A percentile compares a stretch with the other conserved stretches of the same genome.
Evolutionary conservation across 2,329 filamentous ascomycete species (phyloP).

Genomic region (Neodidymelliopsis sp.): DNA sequence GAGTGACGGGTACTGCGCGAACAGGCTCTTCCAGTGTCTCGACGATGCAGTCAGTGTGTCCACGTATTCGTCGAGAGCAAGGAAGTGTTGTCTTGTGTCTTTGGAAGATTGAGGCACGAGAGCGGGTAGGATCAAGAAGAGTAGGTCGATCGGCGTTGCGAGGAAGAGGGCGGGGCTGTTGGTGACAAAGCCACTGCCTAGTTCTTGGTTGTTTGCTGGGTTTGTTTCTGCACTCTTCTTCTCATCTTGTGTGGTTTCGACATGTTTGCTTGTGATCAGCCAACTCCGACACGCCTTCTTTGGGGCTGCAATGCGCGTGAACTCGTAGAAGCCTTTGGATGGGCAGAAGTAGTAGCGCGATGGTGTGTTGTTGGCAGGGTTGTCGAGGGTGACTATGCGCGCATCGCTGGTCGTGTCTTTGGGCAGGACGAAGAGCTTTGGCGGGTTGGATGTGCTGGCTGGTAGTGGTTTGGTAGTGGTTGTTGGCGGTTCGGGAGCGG

Average conservation of each 20-base stretch:
- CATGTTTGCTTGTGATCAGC: slow-evolving; percentile 51
- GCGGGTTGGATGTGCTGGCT: slow-evolving; percentile 51
- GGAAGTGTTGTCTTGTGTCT: slow-evolving; percentile 68
- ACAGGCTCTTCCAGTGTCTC: slow-evolving; percentile 66
- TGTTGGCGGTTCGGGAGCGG: slow-evolving; percentile 32
- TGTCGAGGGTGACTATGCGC: slow-evolving; percentile 63
- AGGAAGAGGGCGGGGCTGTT: slow-evolving; percentile 79
- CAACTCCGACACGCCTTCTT: slow-evolving; percentile 62
- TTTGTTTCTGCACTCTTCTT: not conserved
- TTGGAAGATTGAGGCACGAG: slow-evolving; percentile 61
- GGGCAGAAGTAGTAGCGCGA: slow-evolving; percentile 68
- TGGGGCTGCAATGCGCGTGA: slow-evolving; percentile 63
- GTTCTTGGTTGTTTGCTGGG: not conserved
- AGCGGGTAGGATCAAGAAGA: slow-evolving; percentile 83
- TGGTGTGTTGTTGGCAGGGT: slow-evolving; percentile 58
- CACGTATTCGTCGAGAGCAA: slow-evolving; percentile 75
- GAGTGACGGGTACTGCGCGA: slow-evolving; percentile 53
- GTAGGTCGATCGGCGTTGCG: slow-evolving; percentile 81
- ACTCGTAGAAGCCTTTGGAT: slow-evolving; percentile 65
- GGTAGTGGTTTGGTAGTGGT: slow-evolving; percentile 42
- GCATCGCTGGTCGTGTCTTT: slow-evolving; percentile 59
- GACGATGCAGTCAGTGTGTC: slow-evolving; percentile 65
- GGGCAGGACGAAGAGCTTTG: slow-evolving; percentile 66
- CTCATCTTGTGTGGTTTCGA: slow-evolving; percentile 12
- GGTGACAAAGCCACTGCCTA: slow-evolving; percentile 62